phyloP scores from a whole-genome alignment of 257 asterid species.

The Solanum etuberosum region DNA sequence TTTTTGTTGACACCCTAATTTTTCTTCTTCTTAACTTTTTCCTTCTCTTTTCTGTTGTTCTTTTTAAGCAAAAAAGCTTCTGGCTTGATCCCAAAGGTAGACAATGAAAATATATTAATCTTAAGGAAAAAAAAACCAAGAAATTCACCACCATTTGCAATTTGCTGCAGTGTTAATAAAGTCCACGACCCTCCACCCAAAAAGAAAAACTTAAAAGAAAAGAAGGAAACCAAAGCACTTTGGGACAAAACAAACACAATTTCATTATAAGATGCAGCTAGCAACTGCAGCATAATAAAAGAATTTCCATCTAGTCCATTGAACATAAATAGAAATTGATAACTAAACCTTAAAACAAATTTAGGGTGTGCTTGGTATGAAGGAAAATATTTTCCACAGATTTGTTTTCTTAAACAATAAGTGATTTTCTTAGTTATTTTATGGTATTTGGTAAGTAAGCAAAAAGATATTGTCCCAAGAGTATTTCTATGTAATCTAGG shows the following conservation, averaged over 20 bases:
- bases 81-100: neutral
- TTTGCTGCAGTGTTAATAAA: neutral
- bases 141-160: neutral
- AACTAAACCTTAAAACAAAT: neutral
- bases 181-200: neutral
- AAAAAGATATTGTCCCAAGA: neutral
- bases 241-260: neutral
- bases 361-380: neutral
- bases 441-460: neutral
- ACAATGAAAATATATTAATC: neutral
- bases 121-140: neutral
- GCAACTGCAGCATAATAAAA: neutral
- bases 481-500: neutral
- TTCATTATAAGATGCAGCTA: neutral
- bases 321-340: neutral
- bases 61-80: neutral
- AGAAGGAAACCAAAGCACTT: neutral
- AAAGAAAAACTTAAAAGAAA: neutral
- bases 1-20: neutral
- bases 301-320: too few species aligned
- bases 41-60: neutral
- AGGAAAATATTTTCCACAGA: neutral
- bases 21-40: neutral
- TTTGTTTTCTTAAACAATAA: neutral
- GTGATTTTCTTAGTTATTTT: neutral